phyloP scores from a whole-genome alignment of 1,284 basidiomycete species.

The Ceratobasidium theobromae region DNA sequence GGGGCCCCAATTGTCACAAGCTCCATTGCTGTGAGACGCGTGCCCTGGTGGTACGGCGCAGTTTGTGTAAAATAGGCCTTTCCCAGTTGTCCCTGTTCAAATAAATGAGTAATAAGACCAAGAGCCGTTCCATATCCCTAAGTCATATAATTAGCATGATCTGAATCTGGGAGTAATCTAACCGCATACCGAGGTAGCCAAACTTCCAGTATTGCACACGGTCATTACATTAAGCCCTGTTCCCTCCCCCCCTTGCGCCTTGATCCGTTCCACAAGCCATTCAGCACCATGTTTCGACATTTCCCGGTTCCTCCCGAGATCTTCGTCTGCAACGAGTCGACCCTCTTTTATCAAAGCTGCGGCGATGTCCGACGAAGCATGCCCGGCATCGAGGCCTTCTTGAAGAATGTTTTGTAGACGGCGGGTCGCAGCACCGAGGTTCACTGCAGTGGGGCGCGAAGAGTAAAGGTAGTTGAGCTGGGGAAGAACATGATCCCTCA shows the following conservation, averaged over 20 bases:
- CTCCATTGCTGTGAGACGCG: conserved; percentile 78
- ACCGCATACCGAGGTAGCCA: conserved; percentile 80
- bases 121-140: conserved; percentile 92
- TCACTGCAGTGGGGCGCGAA: conserved; percentile 91
- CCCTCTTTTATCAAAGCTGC: conserved; percentile 63
- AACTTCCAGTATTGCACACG: conserved; percentile 93
- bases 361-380: conserved; percentile 52
- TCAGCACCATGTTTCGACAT: conserved; percentile 83
- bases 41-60: conserved; percentile 83
- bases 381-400: conserved; percentile 43
- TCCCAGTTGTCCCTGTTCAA: conserved; percentile 72
- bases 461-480: conserved; percentile 74
- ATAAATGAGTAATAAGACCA: conserved; percentile 87
- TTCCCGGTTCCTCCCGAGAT: conserved; percentile 76
- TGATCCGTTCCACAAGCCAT: conserved; percentile 69
- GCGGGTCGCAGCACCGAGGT: conserved; percentile 79
- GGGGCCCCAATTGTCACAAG: conserved; percentile 79
- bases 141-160: not conserved
- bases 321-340: conserved; percentile 72
- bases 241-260: conserved; percentile 46
- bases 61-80: conserved; percentile 90
- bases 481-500: conserved; percentile 56
- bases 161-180: not conserved
- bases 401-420: conserved; percentile 59
- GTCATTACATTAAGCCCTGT: conserved; percentile 76